Evolutionary conservation across 768 basidiomycete species (phyloP).

Genomic region (Podaxis sp.): DNA sequence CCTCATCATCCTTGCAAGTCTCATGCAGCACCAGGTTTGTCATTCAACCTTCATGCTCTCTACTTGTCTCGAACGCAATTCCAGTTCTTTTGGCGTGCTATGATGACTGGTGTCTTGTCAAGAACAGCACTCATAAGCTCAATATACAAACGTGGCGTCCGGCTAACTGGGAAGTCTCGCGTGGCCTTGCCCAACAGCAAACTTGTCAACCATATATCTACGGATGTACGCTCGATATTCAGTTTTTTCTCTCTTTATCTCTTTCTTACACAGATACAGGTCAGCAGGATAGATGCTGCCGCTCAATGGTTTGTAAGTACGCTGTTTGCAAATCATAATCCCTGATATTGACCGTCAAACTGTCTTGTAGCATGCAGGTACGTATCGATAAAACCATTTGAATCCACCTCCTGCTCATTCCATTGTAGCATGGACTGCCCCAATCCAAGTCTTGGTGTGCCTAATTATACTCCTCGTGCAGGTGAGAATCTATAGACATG

Average conservation of each 20-base stretch:
- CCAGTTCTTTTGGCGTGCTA: slow-evolving; percentile 72
- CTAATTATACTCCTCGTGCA: slow-evolving; percentile 59
- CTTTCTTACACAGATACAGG: slow-evolving; percentile 27
- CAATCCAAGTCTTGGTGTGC: slow-evolving; percentile 62
- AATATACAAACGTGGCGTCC: slow-evolving; percentile 69
- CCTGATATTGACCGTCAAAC: background rate
- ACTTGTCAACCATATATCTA: slow-evolving; percentile 61
- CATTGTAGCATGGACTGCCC: slow-evolving; percentile 58
- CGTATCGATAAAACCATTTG: slow-evolving; percentile 12
- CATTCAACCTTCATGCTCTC: background rate
- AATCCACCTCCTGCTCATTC: background rate
- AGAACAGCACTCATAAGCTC: slow-evolving; percentile 67
- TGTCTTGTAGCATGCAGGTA: slow-evolving; percentile 40
- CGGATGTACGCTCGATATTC: slow-evolving; percentile 49
- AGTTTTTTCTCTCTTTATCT: background rate
- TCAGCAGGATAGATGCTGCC: slow-evolving; percentile 57
- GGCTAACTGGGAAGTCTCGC: slow-evolving; percentile 65
- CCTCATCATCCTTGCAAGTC: slow-evolving; percentile 48
- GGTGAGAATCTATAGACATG: slow-evolving; percentile 28
- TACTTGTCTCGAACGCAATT: slow-evolving; percentile 4
- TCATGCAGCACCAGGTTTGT: slow-evolving; percentile 63
- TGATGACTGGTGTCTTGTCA: slow-evolving; percentile 63
- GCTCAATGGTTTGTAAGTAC: slow-evolving; percentile 72
- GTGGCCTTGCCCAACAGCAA: slow-evolving; percentile 59
- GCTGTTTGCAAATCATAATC: slow-evolving; percentile 3